Evolutionary conservation across 176 grass and related monocot species (phyloP), one percentile per base, ranked within the genome.

Genomic region (Aechmea fasciata): DNA sequence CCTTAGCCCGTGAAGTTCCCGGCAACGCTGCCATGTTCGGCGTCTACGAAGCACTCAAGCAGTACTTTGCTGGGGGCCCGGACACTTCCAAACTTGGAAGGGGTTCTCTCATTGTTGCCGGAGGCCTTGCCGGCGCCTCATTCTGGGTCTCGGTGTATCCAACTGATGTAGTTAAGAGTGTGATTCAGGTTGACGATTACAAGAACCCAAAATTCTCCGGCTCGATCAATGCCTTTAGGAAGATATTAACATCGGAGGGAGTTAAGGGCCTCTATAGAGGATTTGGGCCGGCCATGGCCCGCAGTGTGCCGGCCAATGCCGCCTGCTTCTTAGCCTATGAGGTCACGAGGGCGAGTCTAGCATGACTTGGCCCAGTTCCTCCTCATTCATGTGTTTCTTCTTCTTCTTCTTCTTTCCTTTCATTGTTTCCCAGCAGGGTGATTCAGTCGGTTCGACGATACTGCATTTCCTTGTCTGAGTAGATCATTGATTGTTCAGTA

Each of bases 131-230:
- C 11, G 91, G 87, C 10, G 87, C 82, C 6, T 82, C 91, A 23
- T 87, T 87, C 81, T 90, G 91, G 91, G 11, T 22, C n/a, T 48
- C 65, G 13, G 83, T 95, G 67, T 95, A 95, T 76, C 86, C 90
- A 48, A 83, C 86, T 11, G 90, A 95, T 77, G 87, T 95, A 13
- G 81, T 90, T 12, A 89, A 95, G 82, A 95, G 90, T 71, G 81
- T 91, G 72, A 84, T 96, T 76, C 88, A 91, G 88, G 92, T 96
- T 62, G 92, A 94, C 55, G 86, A 89, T 74, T 82, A 71, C 82
- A 94, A 82, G 83, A 89, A 87, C 52, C 91, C 84, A 9, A 96
- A 85, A 48, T 95, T 89, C 78, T 72, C 50, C 11, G 83, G 91
- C 19, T 87, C 91, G 28, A 75, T 87, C 11, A 78, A 75, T 80